A percentile compares a stretch with the other conserved stretches of the same genome.
These are phyloP conservation scores for Pascua sp. DNA, from an alignment of 1,284 basidiomycete genomes.

Conservation along the genomic window DNA sequence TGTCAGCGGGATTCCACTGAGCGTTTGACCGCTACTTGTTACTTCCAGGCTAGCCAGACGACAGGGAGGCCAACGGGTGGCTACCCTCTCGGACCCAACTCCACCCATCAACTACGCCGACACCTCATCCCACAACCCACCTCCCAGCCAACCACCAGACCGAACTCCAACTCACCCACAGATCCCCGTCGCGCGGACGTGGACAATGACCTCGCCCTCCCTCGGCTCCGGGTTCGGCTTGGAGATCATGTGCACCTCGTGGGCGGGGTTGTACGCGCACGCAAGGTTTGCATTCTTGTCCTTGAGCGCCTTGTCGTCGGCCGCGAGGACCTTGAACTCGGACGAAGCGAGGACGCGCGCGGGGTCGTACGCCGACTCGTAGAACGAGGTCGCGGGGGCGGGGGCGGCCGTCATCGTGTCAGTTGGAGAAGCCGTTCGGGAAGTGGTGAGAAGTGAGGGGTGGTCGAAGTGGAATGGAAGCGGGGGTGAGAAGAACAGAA, in stretches of 20 bases:
- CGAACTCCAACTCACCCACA: slow-evolving; percentile 45
- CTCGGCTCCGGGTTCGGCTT: slow-evolving; percentile 47
- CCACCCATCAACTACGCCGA: too few species aligned
- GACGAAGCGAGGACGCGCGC: slow-evolving; percentile 37
- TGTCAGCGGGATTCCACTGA: not conserved
- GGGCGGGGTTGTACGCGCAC: slow-evolving; percentile 47
- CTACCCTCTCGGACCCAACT: too few species aligned
- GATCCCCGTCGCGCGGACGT: slow-evolving; percentile 52
- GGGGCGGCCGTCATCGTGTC: slow-evolving; percentile 10
- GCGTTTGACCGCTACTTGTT: not conserved
- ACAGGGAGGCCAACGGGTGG: too few species aligned
- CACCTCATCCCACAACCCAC: not conserved
- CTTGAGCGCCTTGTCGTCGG: slow-evolving; percentile 23
- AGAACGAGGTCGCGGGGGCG: slow-evolving; percentile 10
- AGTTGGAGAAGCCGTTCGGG: not conserved
- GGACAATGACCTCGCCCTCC: slow-evolving; percentile 49
- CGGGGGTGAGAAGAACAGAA: not conserved
- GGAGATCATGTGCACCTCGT: slow-evolving; percentile 49
- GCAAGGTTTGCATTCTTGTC: slow-evolving; percentile 40
- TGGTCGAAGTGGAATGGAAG: not conserved
- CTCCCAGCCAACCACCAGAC: not conserved
- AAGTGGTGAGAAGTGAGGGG: not conserved
- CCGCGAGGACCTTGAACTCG: slow-evolving; percentile 38
- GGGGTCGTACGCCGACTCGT: slow-evolving; percentile 42
- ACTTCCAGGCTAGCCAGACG: too few species aligned